Evolutionary conservation across 2,329 filamentous ascomycete genomes (phyloP), one percentile per base, ranked within the genome.

Genomic region (Sordariomycetes sp.): DNA sequence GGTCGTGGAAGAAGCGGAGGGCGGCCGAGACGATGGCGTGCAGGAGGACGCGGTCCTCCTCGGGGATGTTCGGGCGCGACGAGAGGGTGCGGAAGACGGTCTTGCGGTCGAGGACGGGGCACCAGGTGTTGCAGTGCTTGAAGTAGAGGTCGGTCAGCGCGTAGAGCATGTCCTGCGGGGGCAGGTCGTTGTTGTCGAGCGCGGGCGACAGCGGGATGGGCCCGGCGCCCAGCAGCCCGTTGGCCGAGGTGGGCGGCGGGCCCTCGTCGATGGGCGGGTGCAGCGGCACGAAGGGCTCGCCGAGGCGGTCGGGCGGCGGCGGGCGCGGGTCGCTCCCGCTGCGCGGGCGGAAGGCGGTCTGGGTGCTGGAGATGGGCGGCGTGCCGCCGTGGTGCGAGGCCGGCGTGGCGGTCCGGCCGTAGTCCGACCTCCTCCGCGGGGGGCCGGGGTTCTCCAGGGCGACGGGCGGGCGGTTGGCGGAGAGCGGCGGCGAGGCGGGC

Each of bases 41-140:
- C 1, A 76, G 66, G 11, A 76, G 60, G 24, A 76, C 69, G 4
- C 72, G 65, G 53, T 76, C 73, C 1, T 69, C 66, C 57, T 76
- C 73, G 37, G 64, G 65, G 34, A 75, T 61, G 0, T 70, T 71
- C 0, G 72, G 73, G 7, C 72, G 71, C 1, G 72, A 72, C 46
- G 76, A 76, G 58, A 76, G 71, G 22, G 64, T 66, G 1, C 68
- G 64, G 64, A 74, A 70, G 16, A 71, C 75, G 0, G 73, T 71
- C 58, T 76, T 74, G 8, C 74, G 69, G 51, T 76, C 73, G 12
- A 76, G 69, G 14, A 76, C 74, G 0, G 74, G 74, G 55, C 73
- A 76, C 82, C 82, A 85, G 0, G 81, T 81, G 62, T 84, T 84
- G 65, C 82, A 79, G 65, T 85, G 81, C 63, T 82, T 83, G 71